Evolutionary conservation across 495 filamentous ascomycete species (phyloP).

Genomic region (Beverwykella pulmonaria): DNA sequence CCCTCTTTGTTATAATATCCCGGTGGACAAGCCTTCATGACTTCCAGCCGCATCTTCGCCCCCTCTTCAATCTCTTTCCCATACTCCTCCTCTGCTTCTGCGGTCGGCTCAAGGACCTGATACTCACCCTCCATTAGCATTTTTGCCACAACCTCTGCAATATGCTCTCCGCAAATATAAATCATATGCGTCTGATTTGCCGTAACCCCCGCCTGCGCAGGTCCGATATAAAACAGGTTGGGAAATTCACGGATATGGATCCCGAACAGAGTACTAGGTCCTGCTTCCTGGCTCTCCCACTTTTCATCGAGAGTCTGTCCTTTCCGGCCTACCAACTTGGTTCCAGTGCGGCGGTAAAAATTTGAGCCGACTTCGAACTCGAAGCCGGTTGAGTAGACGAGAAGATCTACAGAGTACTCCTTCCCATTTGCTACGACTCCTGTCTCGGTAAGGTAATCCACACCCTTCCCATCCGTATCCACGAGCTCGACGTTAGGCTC

Average conservation of each 20-base stretch:
- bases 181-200: no score
- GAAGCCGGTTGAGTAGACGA: background rate
- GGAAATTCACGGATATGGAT: background rate
- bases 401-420: background rate
- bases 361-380: background rate
- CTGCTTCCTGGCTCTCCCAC: background rate
- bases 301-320: background rate
- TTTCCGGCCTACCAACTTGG: background rate
- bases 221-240: background rate
- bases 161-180: no score
- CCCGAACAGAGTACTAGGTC: background rate
- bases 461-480: background rate
- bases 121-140: no score
- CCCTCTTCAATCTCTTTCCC: no score
- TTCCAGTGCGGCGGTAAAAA: background rate
- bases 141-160: no score
- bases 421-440: background rate
- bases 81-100: no score
- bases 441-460: background rate
- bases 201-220: background rate
- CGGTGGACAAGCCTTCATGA: no score
- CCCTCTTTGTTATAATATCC: no score
- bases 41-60: no score
- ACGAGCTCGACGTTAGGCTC: background rate
- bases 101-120: no score